phyloP scores from a whole-genome alignment of 2,329 filamentous ascomycete species.

The Trematosphaeria pertusa region DNA sequence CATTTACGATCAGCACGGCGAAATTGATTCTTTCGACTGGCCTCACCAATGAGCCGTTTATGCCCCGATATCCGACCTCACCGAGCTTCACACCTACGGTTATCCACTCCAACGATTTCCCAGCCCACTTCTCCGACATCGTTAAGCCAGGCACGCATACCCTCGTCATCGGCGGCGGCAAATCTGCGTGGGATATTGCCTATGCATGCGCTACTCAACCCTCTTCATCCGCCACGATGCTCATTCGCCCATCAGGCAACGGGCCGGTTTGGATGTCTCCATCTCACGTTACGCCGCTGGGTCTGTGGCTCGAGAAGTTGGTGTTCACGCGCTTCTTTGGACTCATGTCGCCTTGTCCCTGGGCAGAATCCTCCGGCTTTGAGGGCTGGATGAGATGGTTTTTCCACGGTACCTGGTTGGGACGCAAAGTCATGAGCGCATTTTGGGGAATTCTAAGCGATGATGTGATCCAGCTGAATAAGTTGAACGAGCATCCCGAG shows the following conservation, averaged over 20 bases:
- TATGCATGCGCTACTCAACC: slow-evolving; percentile 60
- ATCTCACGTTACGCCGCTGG: slow-evolving; percentile 70
- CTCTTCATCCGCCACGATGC: slow-evolving; percentile 60
- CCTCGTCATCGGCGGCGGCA: slow-evolving; percentile 67
- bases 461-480: slow-evolving; percentile 59
- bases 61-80: slow-evolving; percentile 60
- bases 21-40: slow-evolving; percentile 70
- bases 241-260: slow-evolving; percentile 65
- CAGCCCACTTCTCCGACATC: slow-evolving; percentile 43
- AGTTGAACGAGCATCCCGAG: slow-evolving; percentile 53
- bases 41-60: slow-evolving; percentile 63
- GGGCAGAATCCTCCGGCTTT: slow-evolving; percentile 70
- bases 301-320: slow-evolving; percentile 72
- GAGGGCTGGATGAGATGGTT: slow-evolving; percentile 59
- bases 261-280: slow-evolving; percentile 68
- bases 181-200: slow-evolving; percentile 69
- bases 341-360: slow-evolving; percentile 78
- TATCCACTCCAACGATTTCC: slow-evolving; percentile 66
- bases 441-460: slow-evolving; percentile 65
- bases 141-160: slow-evolving; percentile 43
- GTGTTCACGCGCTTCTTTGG: slow-evolving; percentile 71
- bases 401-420: slow-evolving; percentile 64
- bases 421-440: slow-evolving; percentile 60
- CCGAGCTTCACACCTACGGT: slow-evolving; percentile 60
- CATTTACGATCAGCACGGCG: slow-evolving; percentile 37